Conservation (phyloP, 768 basidiomycete genomes). For the Suillus lakei region DNA sequence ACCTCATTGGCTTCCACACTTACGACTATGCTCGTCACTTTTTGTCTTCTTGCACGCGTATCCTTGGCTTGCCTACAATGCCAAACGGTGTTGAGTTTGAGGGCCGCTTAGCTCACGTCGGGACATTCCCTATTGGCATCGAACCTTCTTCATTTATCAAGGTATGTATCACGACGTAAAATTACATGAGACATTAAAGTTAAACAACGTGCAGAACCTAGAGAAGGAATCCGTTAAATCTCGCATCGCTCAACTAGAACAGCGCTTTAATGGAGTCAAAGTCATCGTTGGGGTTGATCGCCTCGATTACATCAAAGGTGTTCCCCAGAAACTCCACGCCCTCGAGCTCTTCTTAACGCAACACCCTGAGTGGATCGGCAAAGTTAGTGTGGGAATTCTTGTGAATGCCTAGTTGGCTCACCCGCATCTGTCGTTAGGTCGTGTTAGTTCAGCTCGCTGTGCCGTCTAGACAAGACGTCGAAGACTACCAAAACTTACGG, state of each 20-base stretch:
- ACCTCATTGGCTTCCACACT: constrained; percentile 99
- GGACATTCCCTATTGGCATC: constrained; percentile 99
- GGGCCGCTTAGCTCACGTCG: constrained; percentile 93
- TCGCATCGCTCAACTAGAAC: constrained; percentile 81
- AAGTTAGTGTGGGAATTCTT: constrained; percentile 49
- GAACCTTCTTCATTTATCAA: constrained; percentile 92
- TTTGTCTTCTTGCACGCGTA: constrained; percentile 96
- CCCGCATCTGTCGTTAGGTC: constrained; percentile 52
- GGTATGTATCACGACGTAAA: constrained; percentile 42
- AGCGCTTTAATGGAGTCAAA: constrained; percentile 92
- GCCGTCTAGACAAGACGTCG: constrained; percentile 96
- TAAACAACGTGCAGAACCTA: constrained; percentile 58
- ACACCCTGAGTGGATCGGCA: constrained; percentile 99
- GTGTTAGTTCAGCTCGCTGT: constrained; percentile 97
- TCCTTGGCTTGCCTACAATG: constrained; percentile 93
- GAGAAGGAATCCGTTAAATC: constrained; percentile 78
- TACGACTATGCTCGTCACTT: constrained; percentile 99
- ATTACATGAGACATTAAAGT: constrained; percentile 11
- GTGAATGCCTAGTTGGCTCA: not conserved
- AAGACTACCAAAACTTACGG: constrained; percentile 98
- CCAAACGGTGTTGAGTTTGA: constrained; percentile 98
- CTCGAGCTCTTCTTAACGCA: constrained; percentile 96
- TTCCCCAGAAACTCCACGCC: constrained; percentile 97
- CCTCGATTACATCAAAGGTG: constrained; percentile 99
- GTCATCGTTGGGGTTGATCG: constrained; percentile 99